These are phyloP conservation scores for Pseudonectria foliicola DNA, from an alignment of 2,329 filamentous ascomycete genomes.

Conservation along the genomic window DNA sequence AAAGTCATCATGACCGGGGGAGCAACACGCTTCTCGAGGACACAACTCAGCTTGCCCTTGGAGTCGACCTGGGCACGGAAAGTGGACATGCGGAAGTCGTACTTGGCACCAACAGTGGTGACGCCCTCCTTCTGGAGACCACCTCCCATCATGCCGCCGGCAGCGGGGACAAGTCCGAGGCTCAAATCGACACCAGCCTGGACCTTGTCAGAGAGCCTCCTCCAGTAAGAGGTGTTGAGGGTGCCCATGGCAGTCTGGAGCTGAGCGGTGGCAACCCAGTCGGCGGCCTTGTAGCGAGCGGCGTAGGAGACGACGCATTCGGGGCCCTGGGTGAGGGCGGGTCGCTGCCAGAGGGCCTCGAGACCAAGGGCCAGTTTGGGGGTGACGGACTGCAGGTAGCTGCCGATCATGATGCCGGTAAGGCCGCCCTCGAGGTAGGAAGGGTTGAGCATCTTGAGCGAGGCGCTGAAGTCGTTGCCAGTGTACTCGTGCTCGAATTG, in stretches of 20 bases:
- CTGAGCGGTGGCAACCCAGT: slow-evolving; percentile 91
- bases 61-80: slow-evolving; percentile 96
- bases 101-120: slow-evolving; percentile 90
- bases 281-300: slow-evolving; percentile 80
- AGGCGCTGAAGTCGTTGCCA: slow-evolving; percentile 86
- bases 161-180: slow-evolving; percentile 65
- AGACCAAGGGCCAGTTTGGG: slow-evolving; percentile 79
- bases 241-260: slow-evolving; percentile 75
- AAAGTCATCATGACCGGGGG: slow-evolving; percentile 91
- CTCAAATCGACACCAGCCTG: slow-evolving; percentile 95
- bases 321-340: slow-evolving; percentile 75
- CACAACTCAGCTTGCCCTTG: slow-evolving; percentile 83
- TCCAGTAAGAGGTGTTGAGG: slow-evolving; percentile 90
- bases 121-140: slow-evolving; percentile 77
- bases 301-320: slow-evolving; percentile 87
- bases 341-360: slow-evolving; percentile 90
- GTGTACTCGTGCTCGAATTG: slow-evolving; percentile 95
- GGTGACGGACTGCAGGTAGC: slow-evolving; percentile 90
- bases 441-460: slow-evolving; percentile 92
- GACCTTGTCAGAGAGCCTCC: slow-evolving; percentile 84
- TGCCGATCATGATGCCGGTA: slow-evolving; percentile 92
- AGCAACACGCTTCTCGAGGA: slow-evolving; percentile 93
- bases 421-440: slow-evolving; percentile 84
- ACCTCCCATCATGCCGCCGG: slow-evolving; percentile 66
- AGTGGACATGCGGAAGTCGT: slow-evolving; percentile 92